Evolutionary conservation across 2,329 filamentous ascomycete species (phyloP).

Genomic region (Aspergillus melleus): DNA sequence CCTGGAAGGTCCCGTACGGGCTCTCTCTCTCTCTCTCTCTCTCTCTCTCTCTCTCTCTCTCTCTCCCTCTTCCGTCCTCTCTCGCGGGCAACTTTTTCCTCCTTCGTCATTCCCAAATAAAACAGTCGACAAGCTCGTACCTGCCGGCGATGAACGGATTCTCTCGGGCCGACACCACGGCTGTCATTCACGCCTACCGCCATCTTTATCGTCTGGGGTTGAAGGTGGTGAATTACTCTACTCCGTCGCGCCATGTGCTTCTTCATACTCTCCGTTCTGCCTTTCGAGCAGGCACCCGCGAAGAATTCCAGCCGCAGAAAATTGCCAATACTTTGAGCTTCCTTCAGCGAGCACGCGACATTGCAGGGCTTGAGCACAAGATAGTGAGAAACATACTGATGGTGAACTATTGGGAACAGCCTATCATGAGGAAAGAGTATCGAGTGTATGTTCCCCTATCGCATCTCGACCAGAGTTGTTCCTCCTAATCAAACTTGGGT

Average conservation of each 20-base stretch:
- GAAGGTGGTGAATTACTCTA: constrained; percentile 57
- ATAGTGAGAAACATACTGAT: constrained; percentile 48
- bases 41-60: not conserved
- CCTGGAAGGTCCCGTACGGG: not conserved
- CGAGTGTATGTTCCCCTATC: constrained; percentile 29
- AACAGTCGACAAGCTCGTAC: not conserved
- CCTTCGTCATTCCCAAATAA: too few relatives aligned
- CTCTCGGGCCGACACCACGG: constrained; percentile 21
- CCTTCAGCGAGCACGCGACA: constrained; percentile 41
- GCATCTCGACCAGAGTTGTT: not conserved
- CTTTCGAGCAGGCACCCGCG: constrained; percentile 39
- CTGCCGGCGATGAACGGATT: constrained; percentile 8
- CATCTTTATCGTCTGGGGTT: constrained; percentile 56
- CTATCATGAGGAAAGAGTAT: constrained; percentile 29
- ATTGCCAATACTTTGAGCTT: constrained; percentile 50
- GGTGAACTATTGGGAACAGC: constrained; percentile 45
- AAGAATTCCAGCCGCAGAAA: constrained; percentile 40
- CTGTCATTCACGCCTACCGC: constrained; percentile 56
- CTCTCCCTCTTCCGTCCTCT: not conserved
- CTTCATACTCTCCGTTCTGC: constrained; percentile 45
- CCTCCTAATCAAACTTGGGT: not conserved
- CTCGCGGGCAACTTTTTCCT: too few relatives aligned
- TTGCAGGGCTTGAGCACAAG: constrained; percentile 46
- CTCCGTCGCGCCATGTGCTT: constrained; percentile 56
- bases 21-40: not conserved